These are phyloP conservation scores for Notholithocarpus densiflorus DNA, from an alignment of 306 rosid species.

Conservation along the genomic window DNA sequence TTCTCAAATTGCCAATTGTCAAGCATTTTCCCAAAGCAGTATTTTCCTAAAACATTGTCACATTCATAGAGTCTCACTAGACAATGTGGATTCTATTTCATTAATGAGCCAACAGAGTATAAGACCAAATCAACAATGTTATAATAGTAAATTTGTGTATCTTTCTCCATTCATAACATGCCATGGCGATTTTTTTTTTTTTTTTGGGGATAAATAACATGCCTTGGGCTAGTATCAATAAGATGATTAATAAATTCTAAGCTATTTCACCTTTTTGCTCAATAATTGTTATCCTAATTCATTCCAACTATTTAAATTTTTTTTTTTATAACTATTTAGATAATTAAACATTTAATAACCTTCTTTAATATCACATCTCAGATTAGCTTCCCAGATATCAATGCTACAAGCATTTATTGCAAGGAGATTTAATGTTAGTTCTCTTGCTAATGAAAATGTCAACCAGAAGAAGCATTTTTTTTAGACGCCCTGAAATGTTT, in stretches of 20 bases:
- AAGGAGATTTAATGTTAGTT: constrained; percentile 16
- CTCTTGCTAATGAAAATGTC: not conserved
- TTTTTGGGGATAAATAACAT: no score
- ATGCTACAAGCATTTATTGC: constrained; percentile 5
- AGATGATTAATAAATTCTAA: not conserved
- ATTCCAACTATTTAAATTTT: not conserved
- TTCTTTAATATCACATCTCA: constrained; percentile 18
- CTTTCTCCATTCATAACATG: not conserved
- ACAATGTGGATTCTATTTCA: constrained; percentile 14
- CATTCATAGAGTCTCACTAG: not conserved
- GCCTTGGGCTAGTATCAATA: no score
- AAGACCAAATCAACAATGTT: not conserved
- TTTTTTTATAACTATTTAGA: not conserved
- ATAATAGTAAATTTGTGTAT: not conserved
- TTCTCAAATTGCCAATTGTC: no score
- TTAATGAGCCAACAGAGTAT: not conserved
- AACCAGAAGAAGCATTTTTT: no score
- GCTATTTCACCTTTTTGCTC: constrained; percentile 7
- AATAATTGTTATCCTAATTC: constrained; percentile 9
- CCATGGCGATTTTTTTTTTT: no score
- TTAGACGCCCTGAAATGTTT: no score
- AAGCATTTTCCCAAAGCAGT: no score
- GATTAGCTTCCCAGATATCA: not conserved
- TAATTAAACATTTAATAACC: not conserved
- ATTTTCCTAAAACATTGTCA: not conserved